Evolutionary conservation across 2,329 filamentous ascomycete genomes (phyloP), one percentile per base, ranked within the genome.

Genomic region (Talaromyces sp.): DNA sequence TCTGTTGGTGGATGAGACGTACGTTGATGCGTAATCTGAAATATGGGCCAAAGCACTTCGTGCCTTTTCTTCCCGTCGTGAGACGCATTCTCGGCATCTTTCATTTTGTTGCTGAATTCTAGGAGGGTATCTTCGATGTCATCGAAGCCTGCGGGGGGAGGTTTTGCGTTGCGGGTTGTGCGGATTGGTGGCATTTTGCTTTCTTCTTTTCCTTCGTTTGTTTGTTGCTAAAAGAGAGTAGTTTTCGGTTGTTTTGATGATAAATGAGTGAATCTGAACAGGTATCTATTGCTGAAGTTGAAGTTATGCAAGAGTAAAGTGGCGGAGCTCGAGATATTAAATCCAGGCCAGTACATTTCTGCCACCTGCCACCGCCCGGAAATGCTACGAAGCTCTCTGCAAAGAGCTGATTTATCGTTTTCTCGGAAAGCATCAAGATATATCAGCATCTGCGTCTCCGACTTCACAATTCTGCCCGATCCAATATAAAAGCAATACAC

Each of bases 1-100:
- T 37, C 5, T 60, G 16, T 16, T 45, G 2, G 8, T 10, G 9
- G 7, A 31, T 33, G 22, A 19, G 47, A 74, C 78, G 82, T 89
- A 82, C 94, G 88, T 80, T 97, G 93, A 79, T 99, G 95, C 27
- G 90, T 90, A 75, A 99, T 97, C 77, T 98, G 93, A 75, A 99
- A 98, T 70, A 99, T 93, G 67, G 95, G 94, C 95, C 95, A 99
- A 69, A 93, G 87, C 70, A 92, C 91, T 80, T 98, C 92, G 75
- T 97, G 90, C 76, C 93, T 93, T 87, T 91, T 84, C 85, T 92
- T 85, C 81, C 91, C 76, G 81, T 91, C 80, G 71, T 88, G 86
- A 19, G 92, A 89, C 57, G 93, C 90, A 79, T 96, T 96, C 76
- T 97, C 93, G 61, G 95, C 95, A 73, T 89, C 87, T 74, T 88